A percentile compares a stretch with the other conserved stretches of the same genome.
Evolutionary conservation across 164 flowering plant species (phyloP).

Genomic region (Stephania japonica): DNA sequence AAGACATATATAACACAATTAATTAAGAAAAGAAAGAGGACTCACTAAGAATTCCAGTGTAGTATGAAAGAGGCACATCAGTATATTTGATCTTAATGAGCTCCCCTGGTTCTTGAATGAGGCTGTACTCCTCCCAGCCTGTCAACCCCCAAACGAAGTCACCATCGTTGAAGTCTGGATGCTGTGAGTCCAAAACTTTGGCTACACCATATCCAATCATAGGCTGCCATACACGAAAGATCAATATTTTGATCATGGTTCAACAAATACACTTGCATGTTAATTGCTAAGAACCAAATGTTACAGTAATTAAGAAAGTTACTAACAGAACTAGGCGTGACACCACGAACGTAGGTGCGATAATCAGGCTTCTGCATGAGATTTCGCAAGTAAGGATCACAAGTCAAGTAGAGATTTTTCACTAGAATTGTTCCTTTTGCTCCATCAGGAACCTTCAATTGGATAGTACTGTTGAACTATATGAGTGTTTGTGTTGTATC

Average conservation of each 20-base stretch:
- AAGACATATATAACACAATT: not conserved
- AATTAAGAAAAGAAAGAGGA: no score
- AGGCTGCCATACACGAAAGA: conserved; percentile 7
- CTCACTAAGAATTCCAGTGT: not conserved
- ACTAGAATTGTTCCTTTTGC: conserved; percentile 27
- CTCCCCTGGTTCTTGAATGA: no score
- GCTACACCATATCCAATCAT: conserved; percentile 28
- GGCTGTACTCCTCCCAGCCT: no score
- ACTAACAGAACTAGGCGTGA: conserved; percentile 9
- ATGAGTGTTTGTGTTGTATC: no score
- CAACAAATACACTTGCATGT: not conserved
- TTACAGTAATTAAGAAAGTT: not conserved
- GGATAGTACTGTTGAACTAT: no score
- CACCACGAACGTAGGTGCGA: conserved; percentile 18
- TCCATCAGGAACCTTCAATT: conserved; percentile 26
- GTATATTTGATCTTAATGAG: no score
- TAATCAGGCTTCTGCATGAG: conserved; percentile 30
- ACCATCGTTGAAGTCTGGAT: conserved; percentile 36
- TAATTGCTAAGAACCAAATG: not conserved
- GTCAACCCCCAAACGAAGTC: conserved; percentile 44
- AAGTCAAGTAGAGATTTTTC: conserved; percentile 56
- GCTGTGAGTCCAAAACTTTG: conserved; percentile 37
- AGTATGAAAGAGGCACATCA: not conserved
- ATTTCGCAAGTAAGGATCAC: conserved; percentile 55
- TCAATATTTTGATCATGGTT: not conserved